Percentiles rank a stretch among this genome's conserved stretches.
These are phyloP conservation scores for Eruca vesicaria DNA, from an alignment of 441 rosid species.

Conservation along the genomic window DNA sequence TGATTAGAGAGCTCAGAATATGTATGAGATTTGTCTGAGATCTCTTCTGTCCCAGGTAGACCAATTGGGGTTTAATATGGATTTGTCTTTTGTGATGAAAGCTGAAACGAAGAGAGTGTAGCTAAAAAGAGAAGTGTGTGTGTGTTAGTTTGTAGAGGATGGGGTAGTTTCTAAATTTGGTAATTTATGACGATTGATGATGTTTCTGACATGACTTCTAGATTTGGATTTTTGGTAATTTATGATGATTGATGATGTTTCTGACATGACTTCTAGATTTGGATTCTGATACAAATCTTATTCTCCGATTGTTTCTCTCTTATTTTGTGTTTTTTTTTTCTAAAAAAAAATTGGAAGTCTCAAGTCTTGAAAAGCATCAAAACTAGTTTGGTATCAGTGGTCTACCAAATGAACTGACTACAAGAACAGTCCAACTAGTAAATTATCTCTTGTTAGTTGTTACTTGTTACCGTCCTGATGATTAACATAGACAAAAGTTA, in stretches of 20 bases:
- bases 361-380: neutral
- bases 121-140: neutral
- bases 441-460: neutral
- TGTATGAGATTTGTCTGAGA: constrained; percentile 24
- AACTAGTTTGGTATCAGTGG: neutral
- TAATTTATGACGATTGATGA: constrained; percentile 27
- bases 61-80: constrained; percentile 7
- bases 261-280: constrained; percentile 8
- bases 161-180: constrained; percentile 7
- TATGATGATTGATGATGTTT: constrained; percentile 27
- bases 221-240: constrained; percentile 19
- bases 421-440: neutral
- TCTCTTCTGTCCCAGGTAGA: constrained; percentile 11
- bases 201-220: constrained; percentile 18
- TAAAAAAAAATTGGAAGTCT: neutral
- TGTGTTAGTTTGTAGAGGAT: constrained; percentile 29
- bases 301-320: neutral
- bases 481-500: neutral
- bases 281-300: constrained; percentile 5
- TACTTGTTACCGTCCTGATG: no score
- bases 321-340: neutral
- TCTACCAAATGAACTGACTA: neutral
- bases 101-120: constrained; percentile 22
- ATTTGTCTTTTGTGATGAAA: constrained; percentile 24
- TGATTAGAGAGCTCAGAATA: neutral